phyloP scores from a whole-genome alignment of 2,329 filamentous ascomycete genomes.

The Fusarium incarnatum region DNA sequence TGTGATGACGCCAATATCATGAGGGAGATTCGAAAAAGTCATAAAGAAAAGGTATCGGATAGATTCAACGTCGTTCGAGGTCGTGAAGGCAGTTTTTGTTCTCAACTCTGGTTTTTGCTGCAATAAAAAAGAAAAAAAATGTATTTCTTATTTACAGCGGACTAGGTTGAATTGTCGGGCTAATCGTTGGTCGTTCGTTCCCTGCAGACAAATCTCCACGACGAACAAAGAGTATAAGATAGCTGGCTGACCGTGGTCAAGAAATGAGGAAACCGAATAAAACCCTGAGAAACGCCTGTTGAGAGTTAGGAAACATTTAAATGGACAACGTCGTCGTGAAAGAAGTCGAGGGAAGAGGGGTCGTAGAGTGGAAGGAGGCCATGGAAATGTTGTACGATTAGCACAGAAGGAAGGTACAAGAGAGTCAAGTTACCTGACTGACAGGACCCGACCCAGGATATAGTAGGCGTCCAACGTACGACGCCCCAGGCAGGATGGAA shows the following conservation, averaged over 20 bases:
- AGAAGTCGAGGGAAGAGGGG: slow-evolving; percentile 15
- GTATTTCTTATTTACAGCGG: not conserved
- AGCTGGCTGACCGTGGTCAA: not conserved
- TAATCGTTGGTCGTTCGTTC: not conserved
- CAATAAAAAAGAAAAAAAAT: not conserved
- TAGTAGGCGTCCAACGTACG: not conserved
- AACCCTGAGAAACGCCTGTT: not conserved
- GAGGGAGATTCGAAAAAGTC: slow-evolving; percentile 1
- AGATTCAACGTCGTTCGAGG: not conserved
- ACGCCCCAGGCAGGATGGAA: not conserved
- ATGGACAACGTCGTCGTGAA: not conserved
- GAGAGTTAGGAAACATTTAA: not conserved
- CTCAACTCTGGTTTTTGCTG: not conserved
- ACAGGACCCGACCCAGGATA: not conserved
- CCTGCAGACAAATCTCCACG: not conserved
- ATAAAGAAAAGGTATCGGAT: not conserved
- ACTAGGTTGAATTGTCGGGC: not conserved
- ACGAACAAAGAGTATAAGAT: slow-evolving; percentile 3
- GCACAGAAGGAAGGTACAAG: not conserved
- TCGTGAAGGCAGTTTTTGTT: slow-evolving; percentile 9
- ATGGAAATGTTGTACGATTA: slow-evolving; percentile 9
- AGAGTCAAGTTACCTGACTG: slow-evolving; percentile 17
- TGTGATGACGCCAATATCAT: slow-evolving; percentile 12
- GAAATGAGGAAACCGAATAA: not conserved
- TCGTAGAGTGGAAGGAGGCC: slow-evolving; percentile 12